Percentiles rank a stretch among this genome's conserved stretches.
Evolutionary conservation across 805 yeast species (phyloP).

Genomic region (Lipomyces kockii): DNA sequence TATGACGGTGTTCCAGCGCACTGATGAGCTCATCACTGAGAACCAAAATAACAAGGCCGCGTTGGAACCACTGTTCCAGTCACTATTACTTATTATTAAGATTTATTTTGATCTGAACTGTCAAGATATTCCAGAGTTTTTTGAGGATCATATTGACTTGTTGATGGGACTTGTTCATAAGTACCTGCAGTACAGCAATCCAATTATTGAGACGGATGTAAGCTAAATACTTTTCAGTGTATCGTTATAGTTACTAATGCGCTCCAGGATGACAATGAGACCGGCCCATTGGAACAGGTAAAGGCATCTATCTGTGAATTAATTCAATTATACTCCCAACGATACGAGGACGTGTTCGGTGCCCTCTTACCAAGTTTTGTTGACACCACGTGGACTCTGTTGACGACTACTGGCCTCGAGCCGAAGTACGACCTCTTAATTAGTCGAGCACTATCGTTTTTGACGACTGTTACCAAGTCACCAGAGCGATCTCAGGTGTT

Average conservation of each 20-base stretch:
- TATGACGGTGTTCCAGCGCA: slow-evolving; percentile 64
- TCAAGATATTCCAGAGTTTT: slow-evolving; percentile 97
- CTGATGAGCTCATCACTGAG: slow-evolving; percentile 66
- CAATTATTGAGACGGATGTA: slow-evolving; percentile 55
- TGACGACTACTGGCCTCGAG: slow-evolving; percentile 67
- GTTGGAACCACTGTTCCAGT: slow-evolving; percentile 66
- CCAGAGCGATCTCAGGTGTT: slow-evolving; percentile 68
- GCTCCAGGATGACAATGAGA: slow-evolving; percentile 55
- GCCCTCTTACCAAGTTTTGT: slow-evolving; percentile 76
- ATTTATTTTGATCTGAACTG: slow-evolving; percentile 93
- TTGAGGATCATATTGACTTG: slow-evolving; percentile 80
- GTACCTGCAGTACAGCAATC: slow-evolving; percentile 67
- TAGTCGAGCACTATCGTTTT: slow-evolving; percentile 75
- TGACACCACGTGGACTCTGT: slow-evolving; percentile 77
- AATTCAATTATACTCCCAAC: slow-evolving; percentile 79
- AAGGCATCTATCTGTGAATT: slow-evolving; percentile 85
- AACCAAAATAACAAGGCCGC: slow-evolving; percentile 53
- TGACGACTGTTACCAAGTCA: slow-evolving; percentile 78
- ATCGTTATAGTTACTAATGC: neutral
- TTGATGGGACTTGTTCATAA: slow-evolving; percentile 85
- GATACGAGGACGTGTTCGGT: slow-evolving; percentile 93
- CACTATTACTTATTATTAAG: slow-evolving; percentile 71
- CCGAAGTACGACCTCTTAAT: slow-evolving; percentile 84
- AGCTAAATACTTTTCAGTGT: neutral
- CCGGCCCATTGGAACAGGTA: slow-evolving; percentile 69